Evolutionary conservation across 2,329 filamentous ascomycete species (phyloP).

Genomic region (Pestalotiopsis fici): DNA sequence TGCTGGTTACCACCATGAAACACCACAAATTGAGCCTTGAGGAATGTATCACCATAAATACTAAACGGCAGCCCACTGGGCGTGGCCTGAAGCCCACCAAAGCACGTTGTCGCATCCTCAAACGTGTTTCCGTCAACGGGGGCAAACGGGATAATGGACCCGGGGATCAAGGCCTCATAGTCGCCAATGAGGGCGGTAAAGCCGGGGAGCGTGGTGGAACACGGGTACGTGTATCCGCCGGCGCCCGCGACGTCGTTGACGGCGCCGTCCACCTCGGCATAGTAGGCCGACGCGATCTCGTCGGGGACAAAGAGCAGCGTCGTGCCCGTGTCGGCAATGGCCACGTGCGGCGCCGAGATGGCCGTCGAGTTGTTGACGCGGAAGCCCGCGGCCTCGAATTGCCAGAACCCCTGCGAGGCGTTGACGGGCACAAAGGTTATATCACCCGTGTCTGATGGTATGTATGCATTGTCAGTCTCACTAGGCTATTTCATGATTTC

Average conservation of each 20-base stretch:
- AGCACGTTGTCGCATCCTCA: conserved; percentile 57
- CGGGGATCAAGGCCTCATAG: conserved; percentile 26
- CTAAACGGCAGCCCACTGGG: conserved; percentile 53
- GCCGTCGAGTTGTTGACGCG: conserved; percentile 40
- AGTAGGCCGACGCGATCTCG: conserved; percentile 56
- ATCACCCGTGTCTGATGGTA: conserved; percentile 39
- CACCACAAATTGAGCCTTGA: conserved; percentile 69
- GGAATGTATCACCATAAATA: conserved; percentile 71
- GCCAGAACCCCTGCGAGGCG: conserved; percentile 61
- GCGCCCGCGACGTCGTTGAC: conserved; percentile 39
- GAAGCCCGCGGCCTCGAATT: conserved; percentile 59
- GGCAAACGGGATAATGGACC: conserved; percentile 45
- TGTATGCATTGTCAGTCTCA: too few species aligned
- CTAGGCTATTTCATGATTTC: too few species aligned
- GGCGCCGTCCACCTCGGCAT: conserved; percentile 53
- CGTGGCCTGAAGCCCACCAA: conserved; percentile 65
- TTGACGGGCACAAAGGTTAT: conserved; percentile 60
- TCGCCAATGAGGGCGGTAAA: conserved; percentile 27
- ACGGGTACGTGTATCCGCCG: conserved; percentile 59
- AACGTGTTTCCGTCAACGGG: conserved; percentile 49
- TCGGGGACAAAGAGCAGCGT: conserved; percentile 60
- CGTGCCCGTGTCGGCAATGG: conserved; percentile 64
- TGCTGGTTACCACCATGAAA: conserved; percentile 52
- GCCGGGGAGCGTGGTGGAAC: conserved; percentile 47
- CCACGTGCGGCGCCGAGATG: conserved; percentile 23